These are phyloP conservation scores for Nigrograna mackinnonii DNA, from an alignment of 2,329 filamentous ascomycete genomes.

Conservation along the genomic window DNA sequence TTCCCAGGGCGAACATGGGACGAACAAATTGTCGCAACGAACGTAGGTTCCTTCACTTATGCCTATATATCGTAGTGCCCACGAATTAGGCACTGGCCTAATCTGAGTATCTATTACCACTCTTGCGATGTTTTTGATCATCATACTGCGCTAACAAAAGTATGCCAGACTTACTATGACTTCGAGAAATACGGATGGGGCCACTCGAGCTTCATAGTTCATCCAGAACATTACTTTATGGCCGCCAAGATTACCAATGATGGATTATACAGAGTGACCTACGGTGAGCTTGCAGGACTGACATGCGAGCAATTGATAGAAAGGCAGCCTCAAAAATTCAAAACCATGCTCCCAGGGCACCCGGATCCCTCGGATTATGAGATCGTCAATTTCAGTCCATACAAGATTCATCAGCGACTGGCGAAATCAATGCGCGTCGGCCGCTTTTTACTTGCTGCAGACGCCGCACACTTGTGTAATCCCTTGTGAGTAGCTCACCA, in stretches of 20 bases:
- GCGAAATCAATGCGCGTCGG: conserved; percentile 58
- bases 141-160: conserved; percentile 63
- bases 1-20: too few relatives aligned
- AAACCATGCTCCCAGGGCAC: conserved; percentile 58
- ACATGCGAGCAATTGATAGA: conserved; percentile 54
- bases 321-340: conserved; percentile 57
- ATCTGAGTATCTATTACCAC: too few relatives aligned
- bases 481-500: conserved; percentile 50
- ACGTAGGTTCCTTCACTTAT: too few relatives aligned
- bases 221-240: conserved; percentile 63
- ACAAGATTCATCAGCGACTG: conserved; percentile 62
- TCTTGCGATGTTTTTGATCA: too few relatives aligned
- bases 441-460: too few relatives aligned
- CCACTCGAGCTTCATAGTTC: conserved; percentile 62
- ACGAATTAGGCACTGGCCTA: too few relatives aligned
- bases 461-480: conserved; percentile 57
- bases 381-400: conserved; percentile 58
- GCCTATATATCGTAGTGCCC: too few relatives aligned
- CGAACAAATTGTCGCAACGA: too few relatives aligned
- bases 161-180: conserved; percentile 61
- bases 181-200: conserved; percentile 57
- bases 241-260: conserved; percentile 59
- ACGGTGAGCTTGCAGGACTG: conserved; percentile 58
- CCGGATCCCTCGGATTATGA: conserved; percentile 60
- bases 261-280: conserved; percentile 63